Conservation (phyloP, 345 rosid genomes). For the Camelina hispida region DNA sequence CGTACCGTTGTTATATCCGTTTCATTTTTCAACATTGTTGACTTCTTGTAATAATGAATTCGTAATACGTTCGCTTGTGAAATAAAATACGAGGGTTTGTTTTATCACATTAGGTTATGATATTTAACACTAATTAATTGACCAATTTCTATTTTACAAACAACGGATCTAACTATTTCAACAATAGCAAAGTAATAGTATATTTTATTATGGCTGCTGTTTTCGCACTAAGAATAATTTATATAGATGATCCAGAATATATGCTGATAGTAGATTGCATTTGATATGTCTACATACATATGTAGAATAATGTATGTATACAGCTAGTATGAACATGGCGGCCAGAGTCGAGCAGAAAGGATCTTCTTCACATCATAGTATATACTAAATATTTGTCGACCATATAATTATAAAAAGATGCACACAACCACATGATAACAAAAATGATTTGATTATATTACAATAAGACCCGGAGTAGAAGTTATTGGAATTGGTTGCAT, state of each 20-base stretch:
- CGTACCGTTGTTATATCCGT: neutral
- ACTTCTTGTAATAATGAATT: neutral
- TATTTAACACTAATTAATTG: neutral
- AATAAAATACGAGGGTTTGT: neutral
- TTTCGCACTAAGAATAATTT: neutral
- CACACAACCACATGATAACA: constrained; percentile 37
- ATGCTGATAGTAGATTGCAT: constrained; percentile 16
- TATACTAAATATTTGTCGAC: constrained; percentile 30
- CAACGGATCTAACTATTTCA: neutral
- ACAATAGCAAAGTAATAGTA: neutral
- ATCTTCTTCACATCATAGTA: constrained; percentile 21
- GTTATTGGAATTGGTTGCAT: constrained; percentile 42
- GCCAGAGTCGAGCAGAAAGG: constrained; percentile 39
- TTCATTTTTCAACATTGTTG: neutral
- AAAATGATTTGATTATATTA: constrained; percentile 6
- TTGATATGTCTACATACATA: neutral
- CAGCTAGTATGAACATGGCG: constrained; percentile 44
- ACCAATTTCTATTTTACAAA: neutral
- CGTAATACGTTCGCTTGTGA: too few species aligned
- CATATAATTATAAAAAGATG: constrained; percentile 20
- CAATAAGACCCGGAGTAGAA: constrained; percentile 34
- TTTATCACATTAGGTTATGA: neutral
- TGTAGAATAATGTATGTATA: constrained; percentile 14
- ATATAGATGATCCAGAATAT: constrained; percentile 2
- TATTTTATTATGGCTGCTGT: constrained; percentile 2